A percentile compares a stretch with the other conserved stretches of the same genome.
Conservation (phyloP, 2,329 filamentous ascomycete genomes). For the Ophiosphaerella narmari region DNA sequence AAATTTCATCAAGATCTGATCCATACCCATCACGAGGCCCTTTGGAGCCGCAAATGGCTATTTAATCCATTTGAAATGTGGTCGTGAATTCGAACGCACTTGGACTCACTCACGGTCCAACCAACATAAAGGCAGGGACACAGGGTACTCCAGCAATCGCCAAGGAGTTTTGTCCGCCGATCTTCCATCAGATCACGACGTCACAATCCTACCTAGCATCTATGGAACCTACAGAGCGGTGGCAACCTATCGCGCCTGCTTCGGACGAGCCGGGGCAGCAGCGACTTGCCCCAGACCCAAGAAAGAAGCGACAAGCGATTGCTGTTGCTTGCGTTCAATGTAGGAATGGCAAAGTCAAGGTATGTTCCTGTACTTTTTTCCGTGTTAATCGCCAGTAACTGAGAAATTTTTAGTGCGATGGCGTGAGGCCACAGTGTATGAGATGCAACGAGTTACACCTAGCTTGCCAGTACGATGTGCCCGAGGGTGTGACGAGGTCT, state of each 20-base stretch:
- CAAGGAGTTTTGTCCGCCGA: background rate
- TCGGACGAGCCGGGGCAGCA: conserved; percentile 27
- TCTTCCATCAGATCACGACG: background rate
- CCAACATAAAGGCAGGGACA: no score
- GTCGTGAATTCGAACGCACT: background rate
- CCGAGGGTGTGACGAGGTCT: conserved; percentile 29
- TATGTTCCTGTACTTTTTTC: conserved; percentile 9
- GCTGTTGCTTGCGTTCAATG: conserved; percentile 30
- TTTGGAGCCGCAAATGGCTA: no score
- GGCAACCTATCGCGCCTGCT: conserved; percentile 30
- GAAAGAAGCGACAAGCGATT: conserved; percentile 25
- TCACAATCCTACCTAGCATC: background rate
- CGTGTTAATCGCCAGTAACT: conserved; percentile 3
- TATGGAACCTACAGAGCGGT: conserved; percentile 29
- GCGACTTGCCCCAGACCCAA: conserved; percentile 17
- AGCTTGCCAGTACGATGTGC: conserved; percentile 28
- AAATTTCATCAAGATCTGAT: conserved; percentile 1
- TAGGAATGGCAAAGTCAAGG: conserved; percentile 31
- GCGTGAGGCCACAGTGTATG: conserved; percentile 23
- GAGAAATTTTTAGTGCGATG: conserved; percentile 22
- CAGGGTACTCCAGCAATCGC: no score
- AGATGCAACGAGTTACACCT: conserved; percentile 25
- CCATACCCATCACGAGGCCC: no score
- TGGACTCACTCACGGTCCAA: background rate
- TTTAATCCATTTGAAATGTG: background rate